Evolutionary conservation across 2,329 filamentous ascomycete genomes (phyloP).

Genomic region (Fusarium foetens): DNA sequence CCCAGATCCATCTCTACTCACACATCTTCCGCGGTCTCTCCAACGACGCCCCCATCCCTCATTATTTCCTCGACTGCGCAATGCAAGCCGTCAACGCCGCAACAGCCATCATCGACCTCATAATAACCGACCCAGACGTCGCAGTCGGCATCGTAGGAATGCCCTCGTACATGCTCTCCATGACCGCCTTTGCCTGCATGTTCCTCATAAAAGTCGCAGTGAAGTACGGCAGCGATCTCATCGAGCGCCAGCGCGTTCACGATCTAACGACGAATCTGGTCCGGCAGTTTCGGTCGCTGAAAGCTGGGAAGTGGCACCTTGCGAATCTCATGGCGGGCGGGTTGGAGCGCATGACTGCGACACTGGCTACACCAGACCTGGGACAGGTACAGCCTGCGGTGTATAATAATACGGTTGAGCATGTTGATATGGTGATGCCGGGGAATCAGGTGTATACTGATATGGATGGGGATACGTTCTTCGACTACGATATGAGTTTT

Average conservation of each 20-base stretch:
- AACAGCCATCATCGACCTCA: conserved; percentile 56
- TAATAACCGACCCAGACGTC: conserved; percentile 56
- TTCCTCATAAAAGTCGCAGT: conserved; percentile 61
- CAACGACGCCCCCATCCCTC: conserved; percentile 47
- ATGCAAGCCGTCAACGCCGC: conserved; percentile 52
- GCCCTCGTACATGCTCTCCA: conserved; percentile 62
- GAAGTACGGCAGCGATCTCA: conserved; percentile 55
- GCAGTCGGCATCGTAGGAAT: conserved; percentile 55
- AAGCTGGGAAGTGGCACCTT: conserved; percentile 58
- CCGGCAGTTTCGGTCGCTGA: conserved; percentile 52
- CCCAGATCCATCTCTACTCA: conserved; percentile 55
- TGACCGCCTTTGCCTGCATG: conserved; percentile 64
- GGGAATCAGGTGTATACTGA: conserved; percentile 39
- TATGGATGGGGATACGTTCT: conserved; percentile 43
- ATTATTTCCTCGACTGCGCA: conserved; percentile 50
- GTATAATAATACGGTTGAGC: conserved; percentile 27
- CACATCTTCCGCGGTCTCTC: conserved; percentile 54
- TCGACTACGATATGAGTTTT: conserved; percentile 47
- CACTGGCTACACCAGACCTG: conserved; percentile 15
- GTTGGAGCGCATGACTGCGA: conserved; percentile 54
- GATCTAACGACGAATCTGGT: conserved; percentile 54
- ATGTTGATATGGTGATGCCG: conserved; percentile 26
- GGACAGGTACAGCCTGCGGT: conserved; percentile 4
- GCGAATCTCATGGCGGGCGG: conserved; percentile 61
- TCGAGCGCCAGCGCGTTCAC: conserved; percentile 53